Conservation (phyloP, 306 rosid species). For the Sophora flavescens region DNA sequence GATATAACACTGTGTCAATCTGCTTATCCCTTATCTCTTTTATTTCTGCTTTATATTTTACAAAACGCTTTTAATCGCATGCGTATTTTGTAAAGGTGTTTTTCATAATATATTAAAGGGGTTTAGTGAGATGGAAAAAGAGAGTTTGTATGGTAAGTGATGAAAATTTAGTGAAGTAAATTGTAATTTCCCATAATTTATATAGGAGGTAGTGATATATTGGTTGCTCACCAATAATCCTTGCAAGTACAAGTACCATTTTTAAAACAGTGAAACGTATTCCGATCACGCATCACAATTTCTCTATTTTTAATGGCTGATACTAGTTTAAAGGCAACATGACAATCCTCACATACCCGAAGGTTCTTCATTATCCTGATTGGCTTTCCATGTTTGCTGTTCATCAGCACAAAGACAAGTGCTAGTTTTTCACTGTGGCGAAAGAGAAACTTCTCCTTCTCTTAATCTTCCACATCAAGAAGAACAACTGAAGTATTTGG, state of each 20-base stretch:
- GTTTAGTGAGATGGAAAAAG: too few relatives aligned
- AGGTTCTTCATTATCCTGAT: constrained; percentile 68
- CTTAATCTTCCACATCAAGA: constrained; percentile 59
- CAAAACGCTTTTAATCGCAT: too few relatives aligned
- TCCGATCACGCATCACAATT: constrained; percentile 49
- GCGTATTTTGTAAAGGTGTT: too few relatives aligned
- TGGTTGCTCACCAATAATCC: constrained; percentile 35
- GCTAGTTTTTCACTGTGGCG: constrained; percentile 27
- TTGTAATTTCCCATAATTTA: not conserved
- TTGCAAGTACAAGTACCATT: constrained; percentile 25
- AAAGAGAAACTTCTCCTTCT: constrained; percentile 51
- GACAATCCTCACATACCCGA: constrained; percentile 68
- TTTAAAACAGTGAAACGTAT: constrained; percentile 2
- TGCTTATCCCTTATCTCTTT: too few relatives aligned
- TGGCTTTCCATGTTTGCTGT: constrained; percentile 49
- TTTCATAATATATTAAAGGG: too few relatives aligned
- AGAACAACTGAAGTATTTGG: constrained; percentile 62
- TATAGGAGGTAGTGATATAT: too few relatives aligned
- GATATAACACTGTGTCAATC: too few relatives aligned
- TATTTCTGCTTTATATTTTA: too few relatives aligned
- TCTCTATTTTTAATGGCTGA: constrained; percentile 42
- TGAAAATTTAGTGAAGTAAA: too few relatives aligned
- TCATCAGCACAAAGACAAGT: constrained; percentile 53
- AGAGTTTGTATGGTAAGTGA: too few relatives aligned
- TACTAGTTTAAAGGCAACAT: constrained; percentile 42